Evolutionary conservation across 1,284 basidiomycete genomes (phyloP).

Genomic region (Pseudozyma hubeiensis): DNA sequence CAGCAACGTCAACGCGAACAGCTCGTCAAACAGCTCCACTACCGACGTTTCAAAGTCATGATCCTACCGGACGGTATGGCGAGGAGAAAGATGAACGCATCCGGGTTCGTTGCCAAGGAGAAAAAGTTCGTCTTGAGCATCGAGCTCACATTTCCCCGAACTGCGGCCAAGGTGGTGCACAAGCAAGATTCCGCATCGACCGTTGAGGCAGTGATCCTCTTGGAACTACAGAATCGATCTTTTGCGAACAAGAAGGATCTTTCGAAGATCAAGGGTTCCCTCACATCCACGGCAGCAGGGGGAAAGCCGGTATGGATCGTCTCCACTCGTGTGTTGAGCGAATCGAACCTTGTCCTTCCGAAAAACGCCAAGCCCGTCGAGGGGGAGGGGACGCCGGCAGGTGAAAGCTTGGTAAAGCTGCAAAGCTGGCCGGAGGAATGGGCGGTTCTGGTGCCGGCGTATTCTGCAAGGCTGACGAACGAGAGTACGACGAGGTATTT

Average conservation of each 20-base stretch:
- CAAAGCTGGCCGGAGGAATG: slow-evolving; percentile 10
- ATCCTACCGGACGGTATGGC: slow-evolving; percentile 43
- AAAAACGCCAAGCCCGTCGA: not conserved
- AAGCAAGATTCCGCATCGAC: not conserved
- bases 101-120: slow-evolving; percentile 12
- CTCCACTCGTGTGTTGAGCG: not conserved
- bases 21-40: slow-evolving; percentile 41
- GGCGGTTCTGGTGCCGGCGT: slow-evolving; percentile 21
- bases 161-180: slow-evolving; percentile 3
- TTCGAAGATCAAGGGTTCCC: not conserved
- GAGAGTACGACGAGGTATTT: slow-evolving; percentile 39
- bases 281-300: not conserved
- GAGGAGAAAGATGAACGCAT: slow-evolving; percentile 16
- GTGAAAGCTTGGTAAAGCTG: not conserved
- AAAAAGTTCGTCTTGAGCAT: slow-evolving; percentile 16
- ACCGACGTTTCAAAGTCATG: slow-evolving; percentile 31
- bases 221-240: slow-evolving; percentile 10
- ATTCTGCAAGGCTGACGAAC: slow-evolving; percentile 35
- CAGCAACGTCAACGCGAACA: slow-evolving; percentile 32
- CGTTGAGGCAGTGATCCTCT: not conserved
- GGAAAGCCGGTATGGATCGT: slow-evolving; percentile 2
- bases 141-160: slow-evolving; percentile 7
- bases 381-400: not conserved
- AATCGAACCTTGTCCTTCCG: not conserved
- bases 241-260: slow-evolving; percentile 15